Base-by-base conservation (phyloP, 164 flowering plant genomes). In the Berberis thunbergii region DNA sequence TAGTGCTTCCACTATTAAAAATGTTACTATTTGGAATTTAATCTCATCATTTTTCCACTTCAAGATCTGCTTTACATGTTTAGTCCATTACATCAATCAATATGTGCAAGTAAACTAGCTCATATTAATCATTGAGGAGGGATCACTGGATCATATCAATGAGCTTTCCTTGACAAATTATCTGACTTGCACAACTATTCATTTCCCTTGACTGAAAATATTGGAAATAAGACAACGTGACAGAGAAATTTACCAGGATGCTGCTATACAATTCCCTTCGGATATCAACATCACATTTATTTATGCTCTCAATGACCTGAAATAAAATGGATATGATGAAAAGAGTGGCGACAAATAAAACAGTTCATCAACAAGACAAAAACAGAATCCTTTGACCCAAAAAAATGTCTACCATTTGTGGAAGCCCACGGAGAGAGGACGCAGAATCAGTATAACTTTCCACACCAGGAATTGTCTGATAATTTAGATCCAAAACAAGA, bases 271-370 rank as follows among this genome's bases (percentile, higher is more conserved):
- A 79, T 69, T 93, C 98, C 69, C 94, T 83, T 43, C 98, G 87
- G 60, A 93, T 93, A 74, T 93, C 98, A 70, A 87, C 97, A 64
- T 93, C 98, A 71, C 96, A 93, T 73, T 80, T 90, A 66, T 82
- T 88, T 69, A 93, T 85, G 79, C 98, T 93, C 63, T 93, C 98
- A 64, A 90, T 67, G 58, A 93, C 98, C 98, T 93, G 80, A 41
- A 57, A 9, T 61, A n/a, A 62, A 10, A 70, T 26, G 41, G 41
- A 54, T 66, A 57, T 49, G 4, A 43, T 61, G 39, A 52, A 46
- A 42, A 66, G 45, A 61, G 26, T 26, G 26, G 43, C 6, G 7
- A 49, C 39, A 66, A 26, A 63, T 9, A 50, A 53, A 57, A 59
- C 4, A 3, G 7, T 46, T 39, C 2, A 59, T 26, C 3, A 46